phyloP scores from a whole-genome alignment of 176 grass and related monocot species.

The Ensete ventricosum region DNA sequence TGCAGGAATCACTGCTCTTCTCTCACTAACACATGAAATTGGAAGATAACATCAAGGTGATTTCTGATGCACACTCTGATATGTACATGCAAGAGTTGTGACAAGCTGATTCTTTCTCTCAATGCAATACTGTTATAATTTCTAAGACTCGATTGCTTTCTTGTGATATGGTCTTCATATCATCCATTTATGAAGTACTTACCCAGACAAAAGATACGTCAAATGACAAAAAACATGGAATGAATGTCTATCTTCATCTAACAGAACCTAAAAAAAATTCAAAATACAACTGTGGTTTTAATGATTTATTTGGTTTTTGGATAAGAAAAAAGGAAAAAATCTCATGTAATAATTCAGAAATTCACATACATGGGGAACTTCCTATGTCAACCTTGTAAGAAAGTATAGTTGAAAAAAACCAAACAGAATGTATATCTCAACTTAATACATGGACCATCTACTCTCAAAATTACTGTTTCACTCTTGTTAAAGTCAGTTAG shows the following conservation, averaged over 20 bases:
- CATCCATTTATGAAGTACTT: background rate
- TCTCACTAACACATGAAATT: too few relatives aligned
- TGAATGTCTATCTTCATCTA: background rate
- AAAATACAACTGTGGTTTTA: background rate
- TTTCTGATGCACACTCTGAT: too few relatives aligned
- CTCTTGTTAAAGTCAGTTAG: background rate
- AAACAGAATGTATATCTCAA: background rate
- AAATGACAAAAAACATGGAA: background rate
- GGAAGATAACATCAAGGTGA: too few relatives aligned
- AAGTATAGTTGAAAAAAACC: background rate
- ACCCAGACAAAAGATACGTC: background rate
- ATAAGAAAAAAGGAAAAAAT: background rate
- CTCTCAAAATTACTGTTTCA: background rate
- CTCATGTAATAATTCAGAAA: too few relatives aligned
- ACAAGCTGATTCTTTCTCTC: too few relatives aligned
- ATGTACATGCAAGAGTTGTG: too few relatives aligned
- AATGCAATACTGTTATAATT: background rate
- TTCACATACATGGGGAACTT: too few relatives aligned
- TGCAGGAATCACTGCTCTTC: too few relatives aligned
- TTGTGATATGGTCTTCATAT: background rate
- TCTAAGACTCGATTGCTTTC: background rate
- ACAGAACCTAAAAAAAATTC: background rate
- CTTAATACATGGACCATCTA: too few relatives aligned
- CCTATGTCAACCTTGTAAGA: background rate
- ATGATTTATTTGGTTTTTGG: background rate